phyloP scores from a whole-genome alignment of 2,329 filamentous ascomycete species.

The Penicillium sp. region DNA sequence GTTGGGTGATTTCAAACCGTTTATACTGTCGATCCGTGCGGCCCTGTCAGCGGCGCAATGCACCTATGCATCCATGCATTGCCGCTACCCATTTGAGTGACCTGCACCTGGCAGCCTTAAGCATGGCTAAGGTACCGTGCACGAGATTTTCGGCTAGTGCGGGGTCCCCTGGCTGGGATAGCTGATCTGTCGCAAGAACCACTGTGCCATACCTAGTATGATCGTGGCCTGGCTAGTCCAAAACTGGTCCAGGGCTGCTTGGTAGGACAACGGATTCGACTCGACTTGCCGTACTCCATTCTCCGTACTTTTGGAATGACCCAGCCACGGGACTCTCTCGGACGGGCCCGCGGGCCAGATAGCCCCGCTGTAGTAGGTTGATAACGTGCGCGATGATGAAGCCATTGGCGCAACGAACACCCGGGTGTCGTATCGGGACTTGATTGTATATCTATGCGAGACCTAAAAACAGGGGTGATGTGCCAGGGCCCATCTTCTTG shows the following conservation, averaged over 20 bases:
- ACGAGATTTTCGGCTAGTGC: neutral
- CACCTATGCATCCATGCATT: neutral
- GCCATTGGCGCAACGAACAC: neutral
- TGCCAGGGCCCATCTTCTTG: neutral
- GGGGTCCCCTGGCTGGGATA: neutral
- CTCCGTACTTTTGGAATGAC: slow-evolving; percentile 2
- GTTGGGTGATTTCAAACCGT: neutral
- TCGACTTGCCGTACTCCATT: neutral
- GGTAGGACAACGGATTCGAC: neutral
- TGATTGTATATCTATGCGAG: neutral
- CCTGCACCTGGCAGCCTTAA: neutral
- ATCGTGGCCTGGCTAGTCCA: neutral
- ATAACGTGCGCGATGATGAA: neutral
- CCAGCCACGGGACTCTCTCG: neutral
- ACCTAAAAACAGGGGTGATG: neutral
- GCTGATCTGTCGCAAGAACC: neutral
- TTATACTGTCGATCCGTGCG: neutral
- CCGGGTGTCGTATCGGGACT: neutral
- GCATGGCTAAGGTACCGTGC: slow-evolving; percentile 1
- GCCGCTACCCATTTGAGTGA: neutral
- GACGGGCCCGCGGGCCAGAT: neutral
- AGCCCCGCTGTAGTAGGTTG: slow-evolving; percentile 6
- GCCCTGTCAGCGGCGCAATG: neutral
- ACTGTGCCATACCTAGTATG: neutral
- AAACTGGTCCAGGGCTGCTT: neutral